Conservation (phyloP, 2,329 filamentous ascomycete genomes). For the Helotiales sp. region DNA sequence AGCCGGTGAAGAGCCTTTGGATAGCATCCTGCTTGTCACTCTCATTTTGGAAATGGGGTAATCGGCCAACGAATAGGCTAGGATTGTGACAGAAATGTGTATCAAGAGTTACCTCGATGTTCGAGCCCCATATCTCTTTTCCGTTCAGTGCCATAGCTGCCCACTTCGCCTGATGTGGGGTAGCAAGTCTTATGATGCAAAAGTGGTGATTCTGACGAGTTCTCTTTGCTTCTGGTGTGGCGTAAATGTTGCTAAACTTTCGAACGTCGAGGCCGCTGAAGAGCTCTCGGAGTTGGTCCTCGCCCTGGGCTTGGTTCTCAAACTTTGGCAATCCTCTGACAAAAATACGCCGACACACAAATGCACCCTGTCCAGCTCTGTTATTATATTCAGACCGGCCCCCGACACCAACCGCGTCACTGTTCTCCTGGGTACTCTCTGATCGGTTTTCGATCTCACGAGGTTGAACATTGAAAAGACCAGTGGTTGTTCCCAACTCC, state of each 20-base stretch:
- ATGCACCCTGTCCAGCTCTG: constrained; percentile 33
- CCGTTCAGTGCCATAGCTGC: constrained; percentile 46
- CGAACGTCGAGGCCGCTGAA: constrained; percentile 48
- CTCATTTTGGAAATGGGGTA: constrained; percentile 51
- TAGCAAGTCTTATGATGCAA: constrained; percentile 64
- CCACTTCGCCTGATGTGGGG: constrained; percentile 50
- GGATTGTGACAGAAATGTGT: constrained; percentile 35
- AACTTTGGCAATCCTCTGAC: constrained; percentile 52
- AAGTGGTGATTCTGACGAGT: constrained; percentile 56
- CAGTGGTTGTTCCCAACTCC: constrained; percentile 19
- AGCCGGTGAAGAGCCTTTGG: constrained; percentile 46
- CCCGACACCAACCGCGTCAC: constrained; percentile 16
- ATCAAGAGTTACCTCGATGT: constrained; percentile 21
- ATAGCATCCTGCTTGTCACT: constrained; percentile 47
- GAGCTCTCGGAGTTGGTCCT: constrained; percentile 46
- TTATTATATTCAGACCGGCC: constrained; percentile 22
- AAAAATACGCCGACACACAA: constrained; percentile 49
- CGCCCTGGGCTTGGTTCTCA: constrained; percentile 48
- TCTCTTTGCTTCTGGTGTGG: constrained; percentile 54
- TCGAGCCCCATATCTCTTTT: constrained; percentile 23
- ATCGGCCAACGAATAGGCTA: constrained; percentile 51
- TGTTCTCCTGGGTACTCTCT: neutral
- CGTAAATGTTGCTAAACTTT: constrained; percentile 46
- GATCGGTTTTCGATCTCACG: constrained; percentile 1
- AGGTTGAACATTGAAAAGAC: constrained; percentile 8